These are phyloP conservation scores for Myrica gale DNA, from an alignment of 306 rosid species.

Conservation along the genomic window DNA sequence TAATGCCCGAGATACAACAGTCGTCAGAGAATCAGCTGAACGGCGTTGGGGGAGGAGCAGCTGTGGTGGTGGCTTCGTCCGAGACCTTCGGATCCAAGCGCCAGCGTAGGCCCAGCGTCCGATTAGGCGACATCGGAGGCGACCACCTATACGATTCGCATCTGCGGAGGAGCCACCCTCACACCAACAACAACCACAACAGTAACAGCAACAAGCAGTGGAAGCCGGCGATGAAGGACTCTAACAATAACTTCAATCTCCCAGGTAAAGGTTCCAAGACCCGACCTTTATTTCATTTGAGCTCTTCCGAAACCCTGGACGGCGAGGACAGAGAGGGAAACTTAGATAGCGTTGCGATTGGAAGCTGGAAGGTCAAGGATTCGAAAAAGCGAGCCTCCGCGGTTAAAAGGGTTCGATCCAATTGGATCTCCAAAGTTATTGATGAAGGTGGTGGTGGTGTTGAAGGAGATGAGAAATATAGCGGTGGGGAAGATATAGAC, in stretches of 20 bases:
- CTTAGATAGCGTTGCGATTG: constrained; percentile 70
- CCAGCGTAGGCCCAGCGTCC: constrained; percentile 84
- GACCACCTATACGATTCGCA: constrained; percentile 79
- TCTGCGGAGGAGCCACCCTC: constrained; percentile 43
- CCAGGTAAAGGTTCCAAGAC: constrained; percentile 73
- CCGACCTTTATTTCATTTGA: constrained; percentile 74
- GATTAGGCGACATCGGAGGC: constrained; percentile 93
- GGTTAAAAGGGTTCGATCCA: constrained; percentile 75
- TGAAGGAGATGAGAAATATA: constrained; percentile 62
- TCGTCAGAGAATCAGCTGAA: constrained; percentile 26
- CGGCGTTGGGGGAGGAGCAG: constrained; percentile 42
- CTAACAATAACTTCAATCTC: constrained; percentile 32
- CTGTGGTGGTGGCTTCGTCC: constrained; percentile 33
- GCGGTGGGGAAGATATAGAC: constrained; percentile 68
- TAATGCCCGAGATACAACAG: constrained; percentile 8
- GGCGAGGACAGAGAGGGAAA: constrained; percentile 56
- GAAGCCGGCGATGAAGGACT: constrained; percentile 50
- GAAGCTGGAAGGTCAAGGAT: constrained; percentile 83
- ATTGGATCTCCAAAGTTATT: constrained; percentile 71
- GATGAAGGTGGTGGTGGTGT: constrained; percentile 53
- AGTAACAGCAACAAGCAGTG: constrained; percentile 45
- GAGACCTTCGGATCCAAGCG: constrained; percentile 80
- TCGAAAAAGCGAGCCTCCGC: constrained; percentile 68
- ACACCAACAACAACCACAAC: not conserved
- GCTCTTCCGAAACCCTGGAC: constrained; percentile 68